phyloP scores from a whole-genome alignment of 2,329 filamentous ascomycete species.

The Fusarium sp. region DNA sequence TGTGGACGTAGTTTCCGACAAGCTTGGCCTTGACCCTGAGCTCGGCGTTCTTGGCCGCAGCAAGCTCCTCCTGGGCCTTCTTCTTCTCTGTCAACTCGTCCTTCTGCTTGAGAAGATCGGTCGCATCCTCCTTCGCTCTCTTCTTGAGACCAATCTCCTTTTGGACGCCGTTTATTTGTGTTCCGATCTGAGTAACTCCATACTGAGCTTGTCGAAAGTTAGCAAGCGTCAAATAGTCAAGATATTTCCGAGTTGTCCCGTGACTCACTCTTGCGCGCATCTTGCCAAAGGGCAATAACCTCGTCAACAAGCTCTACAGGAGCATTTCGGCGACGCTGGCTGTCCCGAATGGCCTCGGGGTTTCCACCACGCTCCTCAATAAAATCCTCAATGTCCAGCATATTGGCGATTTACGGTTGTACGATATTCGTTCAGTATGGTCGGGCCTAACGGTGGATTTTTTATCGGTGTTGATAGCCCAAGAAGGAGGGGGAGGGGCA shows the following conservation, averaged over 20 bases:
- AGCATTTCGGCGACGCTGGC: conserved; percentile 85
- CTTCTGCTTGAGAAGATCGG: conserved; percentile 84
- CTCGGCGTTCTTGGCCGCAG: conserved; percentile 78
- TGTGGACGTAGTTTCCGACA: conserved; percentile 82
- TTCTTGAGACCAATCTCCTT: conserved; percentile 94
- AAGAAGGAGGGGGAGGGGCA: conserved; percentile 50
- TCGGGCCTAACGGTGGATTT: conserved; percentile 42
- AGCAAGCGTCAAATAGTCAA: conserved; percentile 17
- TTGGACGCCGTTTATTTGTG: conserved; percentile 88
- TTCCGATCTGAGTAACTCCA: conserved; percentile 81
- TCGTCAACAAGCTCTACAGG: conserved; percentile 89
- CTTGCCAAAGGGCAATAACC: conserved; percentile 87
- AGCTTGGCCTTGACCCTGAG: conserved; percentile 84
- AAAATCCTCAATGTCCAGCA: conserved; percentile 85
- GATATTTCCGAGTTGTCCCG: conserved; percentile 6
- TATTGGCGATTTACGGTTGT: conserved; percentile 54
- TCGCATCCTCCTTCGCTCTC: conserved; percentile 92
- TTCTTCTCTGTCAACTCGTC: conserved; percentile 83
- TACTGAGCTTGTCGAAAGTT: conserved; percentile 69
- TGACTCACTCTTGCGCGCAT: conserved; percentile 76
- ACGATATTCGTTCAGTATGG: conserved; percentile 31
- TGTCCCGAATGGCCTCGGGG: conserved; percentile 91
- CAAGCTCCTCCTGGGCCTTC: conserved; percentile 80
- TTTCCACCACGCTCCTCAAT: conserved; percentile 90
- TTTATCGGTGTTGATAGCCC: conserved; percentile 43